Evolutionary conservation across 78 protist genomes (phyloP).

Genomic region (Polysphondylium violaceum): DNA sequence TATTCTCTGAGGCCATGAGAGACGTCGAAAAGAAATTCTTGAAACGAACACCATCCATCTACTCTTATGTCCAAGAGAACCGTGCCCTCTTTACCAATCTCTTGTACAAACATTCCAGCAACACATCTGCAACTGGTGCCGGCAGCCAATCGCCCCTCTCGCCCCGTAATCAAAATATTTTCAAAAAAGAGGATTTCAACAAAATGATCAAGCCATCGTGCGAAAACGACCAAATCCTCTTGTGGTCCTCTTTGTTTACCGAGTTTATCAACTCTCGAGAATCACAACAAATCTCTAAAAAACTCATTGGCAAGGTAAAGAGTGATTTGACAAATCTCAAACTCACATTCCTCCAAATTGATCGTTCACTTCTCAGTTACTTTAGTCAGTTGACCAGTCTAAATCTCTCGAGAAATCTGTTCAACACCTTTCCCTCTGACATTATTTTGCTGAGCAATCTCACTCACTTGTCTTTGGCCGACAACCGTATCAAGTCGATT

Average conservation of each 20-base stretch:
- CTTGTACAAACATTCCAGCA: background rate
- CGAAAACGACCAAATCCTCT: slow-evolving; percentile 21
- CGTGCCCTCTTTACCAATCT: background rate
- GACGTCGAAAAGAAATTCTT: slow-evolving; percentile 29
- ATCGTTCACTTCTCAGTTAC: background rate
- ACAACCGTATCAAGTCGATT: slow-evolving; percentile 58
- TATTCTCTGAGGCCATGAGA: slow-evolving; percentile 27
- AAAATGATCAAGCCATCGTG: slow-evolving; percentile 24
- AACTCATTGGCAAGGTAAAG: slow-evolving; percentile 46
- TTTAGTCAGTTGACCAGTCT: slow-evolving; percentile 6
- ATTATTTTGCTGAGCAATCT: slow-evolving; percentile 28
- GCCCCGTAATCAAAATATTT: slow-evolving; percentile 2
- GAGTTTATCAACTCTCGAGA: slow-evolving; percentile 46
- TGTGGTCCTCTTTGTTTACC: slow-evolving; percentile 57
- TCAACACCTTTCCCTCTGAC: slow-evolving; percentile 64
- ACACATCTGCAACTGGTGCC: background rate
- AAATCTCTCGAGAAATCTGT: slow-evolving; percentile 24
- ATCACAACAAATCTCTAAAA: slow-evolving; percentile 6
- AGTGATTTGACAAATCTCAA: slow-evolving; percentile 16
- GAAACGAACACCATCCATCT: slow-evolving; percentile 48
- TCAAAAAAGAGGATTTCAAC: slow-evolving; percentile 27
- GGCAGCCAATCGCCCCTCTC: slow-evolving; percentile 2
- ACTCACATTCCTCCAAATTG: slow-evolving; percentile 27
- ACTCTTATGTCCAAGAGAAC: slow-evolving; percentile 26
- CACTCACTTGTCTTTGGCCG: background rate